phyloP scores from a whole-genome alignment of 495 filamentous ascomycete genomes.

The Hyaloscypha finlandica region DNA sequence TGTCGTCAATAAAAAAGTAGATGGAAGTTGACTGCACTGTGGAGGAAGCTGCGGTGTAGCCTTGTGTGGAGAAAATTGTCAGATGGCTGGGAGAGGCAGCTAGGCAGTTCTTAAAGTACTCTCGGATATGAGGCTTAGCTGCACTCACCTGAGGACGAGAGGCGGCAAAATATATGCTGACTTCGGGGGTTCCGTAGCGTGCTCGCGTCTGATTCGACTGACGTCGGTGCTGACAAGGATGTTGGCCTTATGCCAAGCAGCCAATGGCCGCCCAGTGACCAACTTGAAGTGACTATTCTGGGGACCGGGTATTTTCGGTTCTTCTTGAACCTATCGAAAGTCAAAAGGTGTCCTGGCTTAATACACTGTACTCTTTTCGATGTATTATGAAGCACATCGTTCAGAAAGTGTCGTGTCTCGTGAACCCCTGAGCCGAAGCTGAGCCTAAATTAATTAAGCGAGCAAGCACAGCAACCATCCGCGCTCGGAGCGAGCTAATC shows the following conservation, averaged over 20 bases:
- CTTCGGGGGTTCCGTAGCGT: neutral
- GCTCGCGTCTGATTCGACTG: neutral
- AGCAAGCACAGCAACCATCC: constrained; percentile 1
- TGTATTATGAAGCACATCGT: too few relatives aligned
- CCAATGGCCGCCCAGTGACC: too few relatives aligned
- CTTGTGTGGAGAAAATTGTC: neutral
- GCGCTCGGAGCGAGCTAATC: neutral
- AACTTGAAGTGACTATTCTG: too few relatives aligned
- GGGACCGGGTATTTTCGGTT: too few relatives aligned
- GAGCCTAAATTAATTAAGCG: neutral
- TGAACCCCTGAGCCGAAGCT: neutral
- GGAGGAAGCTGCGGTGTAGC: neutral
- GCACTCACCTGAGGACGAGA: neutral
- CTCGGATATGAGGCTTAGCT: neutral
- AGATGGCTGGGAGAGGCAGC: neutral
- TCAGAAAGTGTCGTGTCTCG: too few relatives aligned
- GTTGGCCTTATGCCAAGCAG: neutral
- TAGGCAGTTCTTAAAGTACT: neutral
- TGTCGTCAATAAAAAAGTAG: neutral
- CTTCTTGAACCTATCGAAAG: too few relatives aligned
- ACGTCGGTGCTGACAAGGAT: neutral
- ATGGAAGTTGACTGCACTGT: neutral
- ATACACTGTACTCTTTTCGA: too few relatives aligned
- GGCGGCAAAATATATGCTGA: neutral
- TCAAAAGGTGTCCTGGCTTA: too few relatives aligned